Evolutionary conservation across 495 filamentous ascomycete genomes (phyloP).

Genomic region (Penicillium goetzii): DNA sequence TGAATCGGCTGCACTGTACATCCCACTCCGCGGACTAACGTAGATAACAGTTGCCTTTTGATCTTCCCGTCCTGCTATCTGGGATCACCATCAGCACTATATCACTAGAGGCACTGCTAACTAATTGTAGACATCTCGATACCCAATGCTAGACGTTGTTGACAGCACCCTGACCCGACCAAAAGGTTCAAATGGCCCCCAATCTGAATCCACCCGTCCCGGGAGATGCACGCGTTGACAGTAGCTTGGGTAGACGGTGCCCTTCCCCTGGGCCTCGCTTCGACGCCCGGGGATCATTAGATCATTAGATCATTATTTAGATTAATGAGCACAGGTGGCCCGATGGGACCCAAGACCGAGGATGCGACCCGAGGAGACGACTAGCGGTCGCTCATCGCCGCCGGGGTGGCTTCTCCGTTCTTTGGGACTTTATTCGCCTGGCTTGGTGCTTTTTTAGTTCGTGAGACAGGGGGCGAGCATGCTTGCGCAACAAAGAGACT

Average conservation of each 20-base stretch:
- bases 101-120: background rate
- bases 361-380: conserved; percentile 4
- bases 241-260: conserved; percentile 27
- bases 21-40: background rate
- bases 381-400: conserved; percentile 4
- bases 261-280: conserved; percentile 25
- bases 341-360: conserved; percentile 4
- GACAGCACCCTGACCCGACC: background rate
- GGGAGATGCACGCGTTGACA: conserved; percentile 35
- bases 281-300: background rate
- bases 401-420: background rate
- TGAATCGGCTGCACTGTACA: conserved; percentile 11
- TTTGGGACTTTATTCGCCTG: background rate
- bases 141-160: background rate
- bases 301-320: conserved; percentile 2
- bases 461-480: background rate
- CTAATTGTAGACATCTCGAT: background rate
- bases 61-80: background rate
- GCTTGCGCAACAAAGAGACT: conserved; percentile 4
- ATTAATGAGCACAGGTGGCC: background rate
- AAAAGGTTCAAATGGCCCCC: conserved; percentile 2
- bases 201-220: conserved; percentile 15
- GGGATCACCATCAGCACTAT: background rate
- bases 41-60: background rate
- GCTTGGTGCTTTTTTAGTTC: background rate